Conservation (phyloP, 805 yeast genomes). For the Vanderwaltozyma yarrowii region DNA sequence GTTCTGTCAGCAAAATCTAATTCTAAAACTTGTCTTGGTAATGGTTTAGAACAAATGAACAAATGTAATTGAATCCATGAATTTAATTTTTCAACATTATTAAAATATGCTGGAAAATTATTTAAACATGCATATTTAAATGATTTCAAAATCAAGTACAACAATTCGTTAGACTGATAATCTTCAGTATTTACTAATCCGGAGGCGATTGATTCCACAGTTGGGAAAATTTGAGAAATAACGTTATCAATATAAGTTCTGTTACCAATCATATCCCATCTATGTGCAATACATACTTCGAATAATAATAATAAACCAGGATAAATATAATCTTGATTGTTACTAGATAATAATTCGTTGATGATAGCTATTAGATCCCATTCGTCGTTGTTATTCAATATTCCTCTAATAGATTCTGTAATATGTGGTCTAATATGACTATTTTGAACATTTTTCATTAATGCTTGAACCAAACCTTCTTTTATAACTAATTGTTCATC, state of each 20-base stretch:
- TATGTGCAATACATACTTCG: slow-evolving; percentile 45
- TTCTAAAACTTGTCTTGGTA: slow-evolving; percentile 42
- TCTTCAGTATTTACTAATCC: slow-evolving; percentile 25
- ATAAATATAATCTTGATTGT: slow-evolving; percentile 33
- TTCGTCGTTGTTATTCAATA: slow-evolving; percentile 38
- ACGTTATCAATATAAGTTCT: slow-evolving; percentile 40
- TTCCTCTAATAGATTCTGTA: slow-evolving; percentile 45
- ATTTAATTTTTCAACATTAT: slow-evolving; percentile 29
- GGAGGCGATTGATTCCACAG: slow-evolving; percentile 42
- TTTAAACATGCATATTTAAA: slow-evolving; percentile 54
- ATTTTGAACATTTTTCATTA: slow-evolving; percentile 35
- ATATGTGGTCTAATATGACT: slow-evolving; percentile 44
- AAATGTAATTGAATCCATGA: slow-evolving; percentile 64
- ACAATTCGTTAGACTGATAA: slow-evolving; percentile 34
- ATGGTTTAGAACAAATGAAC: slow-evolving; percentile 41
- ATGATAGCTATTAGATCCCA: slow-evolving; percentile 28
- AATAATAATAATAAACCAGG: slow-evolving; percentile 47
- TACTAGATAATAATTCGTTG: slow-evolving; percentile 28
- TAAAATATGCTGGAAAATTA: slow-evolving; percentile 46
- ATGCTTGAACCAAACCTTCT: slow-evolving; percentile 42
- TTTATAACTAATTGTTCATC: slow-evolving; percentile 49
- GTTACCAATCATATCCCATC: slow-evolving; percentile 43
- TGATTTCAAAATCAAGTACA: slow-evolving; percentile 54
- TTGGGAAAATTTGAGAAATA: slow-evolving; percentile 43
- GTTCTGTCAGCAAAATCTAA: slow-evolving; percentile 39